Evolutionary conservation across 73 alveolate species (phyloP).

Genomic region (Tetrahymena malaccensis): DNA sequence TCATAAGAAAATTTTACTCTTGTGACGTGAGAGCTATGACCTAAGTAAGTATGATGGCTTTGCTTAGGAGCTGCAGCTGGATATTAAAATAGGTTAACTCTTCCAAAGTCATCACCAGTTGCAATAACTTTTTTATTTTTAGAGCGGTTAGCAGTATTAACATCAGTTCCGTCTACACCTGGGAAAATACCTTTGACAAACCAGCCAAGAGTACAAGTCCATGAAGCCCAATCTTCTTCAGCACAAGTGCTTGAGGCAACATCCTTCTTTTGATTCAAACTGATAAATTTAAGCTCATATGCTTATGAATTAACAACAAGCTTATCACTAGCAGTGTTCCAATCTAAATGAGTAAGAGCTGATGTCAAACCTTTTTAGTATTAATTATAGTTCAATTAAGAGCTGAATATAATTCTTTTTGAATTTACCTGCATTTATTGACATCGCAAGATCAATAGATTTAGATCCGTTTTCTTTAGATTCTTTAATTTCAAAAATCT

Average conservation of each 20-base stretch:
- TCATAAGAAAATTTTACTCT: constrained; percentile 85
- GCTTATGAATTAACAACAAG: constrained; percentile 86
- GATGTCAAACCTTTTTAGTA: constrained; percentile 72
- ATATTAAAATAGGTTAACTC: constrained; percentile 82
- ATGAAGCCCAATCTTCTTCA: constrained; percentile 80
- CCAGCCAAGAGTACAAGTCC: constrained; percentile 94
- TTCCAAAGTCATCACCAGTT: constrained; percentile 87
- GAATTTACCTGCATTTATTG: neutral
- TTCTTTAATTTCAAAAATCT: constrained; percentile 56
- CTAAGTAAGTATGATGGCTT: constrained; percentile 73
- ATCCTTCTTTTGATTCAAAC: constrained; percentile 60
- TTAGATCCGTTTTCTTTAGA: neutral
- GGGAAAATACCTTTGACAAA: constrained; percentile 93
- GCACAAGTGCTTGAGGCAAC: constrained; percentile 74
- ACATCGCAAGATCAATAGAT: neutral
- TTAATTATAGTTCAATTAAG: constrained; percentile 35
- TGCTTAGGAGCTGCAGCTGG: constrained; percentile 91
- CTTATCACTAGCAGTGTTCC: constrained; percentile 78
- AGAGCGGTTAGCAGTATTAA: constrained; percentile 77
- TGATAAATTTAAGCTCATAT: constrained; percentile 84
- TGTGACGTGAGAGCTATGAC: constrained; percentile 91
- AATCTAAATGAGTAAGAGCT: constrained; percentile 90
- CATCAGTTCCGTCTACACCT: constrained; percentile 83
- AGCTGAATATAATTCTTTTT: neutral
- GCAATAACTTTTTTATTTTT: constrained; percentile 68